phyloP scores from a whole-genome alignment of 306 rosid genomes.

The Cajanus cajan region DNA sequence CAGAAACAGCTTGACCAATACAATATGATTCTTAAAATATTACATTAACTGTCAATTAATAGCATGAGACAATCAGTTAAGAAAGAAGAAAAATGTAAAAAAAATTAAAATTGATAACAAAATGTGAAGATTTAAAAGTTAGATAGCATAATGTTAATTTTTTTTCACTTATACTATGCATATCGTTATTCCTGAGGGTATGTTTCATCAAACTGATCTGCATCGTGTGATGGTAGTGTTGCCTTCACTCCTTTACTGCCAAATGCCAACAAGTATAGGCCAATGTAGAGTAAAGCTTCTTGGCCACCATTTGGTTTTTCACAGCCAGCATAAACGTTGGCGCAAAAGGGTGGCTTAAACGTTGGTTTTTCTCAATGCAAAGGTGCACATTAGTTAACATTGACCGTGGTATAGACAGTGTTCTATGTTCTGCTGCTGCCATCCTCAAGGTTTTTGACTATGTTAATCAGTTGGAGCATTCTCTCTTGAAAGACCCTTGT shows the following conservation, averaged over 20 bases:
- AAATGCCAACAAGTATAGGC: constrained; percentile 60
- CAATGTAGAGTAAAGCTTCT: constrained; percentile 59
- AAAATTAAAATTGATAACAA: too few species aligned
- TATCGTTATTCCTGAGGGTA: constrained; percentile 87
- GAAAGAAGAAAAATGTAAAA: too few species aligned
- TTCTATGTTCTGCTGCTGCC: constrained; percentile 65
- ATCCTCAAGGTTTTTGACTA: constrained; percentile 52
- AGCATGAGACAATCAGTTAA: too few species aligned
- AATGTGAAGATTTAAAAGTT: too few species aligned
- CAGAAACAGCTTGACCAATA: not conserved
- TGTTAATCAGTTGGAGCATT: constrained; percentile 56
- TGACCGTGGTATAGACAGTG: constrained; percentile 48
- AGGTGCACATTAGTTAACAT: constrained; percentile 36
- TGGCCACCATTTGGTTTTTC: constrained; percentile 42
- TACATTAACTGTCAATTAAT: too few species aligned
- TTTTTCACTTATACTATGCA: too few species aligned
- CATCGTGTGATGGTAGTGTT: constrained; percentile 80
- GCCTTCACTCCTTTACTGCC: constrained; percentile 81
- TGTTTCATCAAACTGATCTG: constrained; percentile 79
- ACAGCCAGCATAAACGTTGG: constrained; percentile 44
- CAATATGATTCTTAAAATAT: not conserved
- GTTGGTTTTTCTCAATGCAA: constrained; percentile 15
- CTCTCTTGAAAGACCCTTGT: constrained; percentile 41
- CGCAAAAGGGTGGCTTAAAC: constrained; percentile 59
- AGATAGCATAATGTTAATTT: too few species aligned